phyloP scores from a whole-genome alignment of 352 stramenopile genomes.

The Globisporangium lucens region DNA sequence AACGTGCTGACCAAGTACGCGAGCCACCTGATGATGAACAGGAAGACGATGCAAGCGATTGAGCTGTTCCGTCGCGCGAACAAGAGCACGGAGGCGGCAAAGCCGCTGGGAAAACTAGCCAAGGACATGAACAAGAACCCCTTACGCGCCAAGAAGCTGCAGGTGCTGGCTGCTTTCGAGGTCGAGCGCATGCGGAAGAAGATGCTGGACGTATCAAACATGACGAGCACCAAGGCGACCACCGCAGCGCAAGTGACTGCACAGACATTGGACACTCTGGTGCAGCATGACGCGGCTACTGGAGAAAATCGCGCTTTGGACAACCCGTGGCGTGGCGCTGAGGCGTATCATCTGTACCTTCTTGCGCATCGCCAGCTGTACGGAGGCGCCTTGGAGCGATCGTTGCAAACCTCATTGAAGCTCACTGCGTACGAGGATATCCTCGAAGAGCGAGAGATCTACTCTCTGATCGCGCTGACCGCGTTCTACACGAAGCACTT shows the following conservation, averaged over 20 bases:
- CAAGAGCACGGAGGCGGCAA: slow-evolving; percentile 91
- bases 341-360: slow-evolving; percentile 93
- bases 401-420: slow-evolving; percentile 86
- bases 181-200: slow-evolving; percentile 91
- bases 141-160: slow-evolving; percentile 91
- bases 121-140: slow-evolving; percentile 82
- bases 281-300: slow-evolving; percentile 83
- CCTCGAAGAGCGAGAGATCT: slow-evolving; percentile 88
- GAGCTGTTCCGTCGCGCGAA: slow-evolving; percentile 92
- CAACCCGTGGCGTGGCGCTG: slow-evolving; percentile 92
- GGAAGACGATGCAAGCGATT: slow-evolving; percentile 87
- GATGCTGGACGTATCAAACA: slow-evolving; percentile 75
- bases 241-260: slow-evolving; percentile 82
- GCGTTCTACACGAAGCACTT: slow-evolving; percentile 91
- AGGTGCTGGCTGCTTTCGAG: slow-evolving; percentile 92
- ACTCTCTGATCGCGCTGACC: slow-evolving; percentile 91
- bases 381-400: slow-evolving; percentile 67
- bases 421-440: slow-evolving; percentile 91
- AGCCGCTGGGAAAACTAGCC: slow-evolving; percentile 86
- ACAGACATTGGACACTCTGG: slow-evolving; percentile 90
- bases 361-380: slow-evolving; percentile 93
- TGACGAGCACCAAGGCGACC: slow-evolving; percentile 56
- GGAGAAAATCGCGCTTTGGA: slow-evolving; percentile 85
- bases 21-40: slow-evolving; percentile 77
- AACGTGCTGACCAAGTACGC: slow-evolving; percentile 90